These are phyloP conservation scores for Cladosporium sp. DNA, from an alignment of 2,329 filamentous ascomycete genomes.

Conservation along the genomic window DNA sequence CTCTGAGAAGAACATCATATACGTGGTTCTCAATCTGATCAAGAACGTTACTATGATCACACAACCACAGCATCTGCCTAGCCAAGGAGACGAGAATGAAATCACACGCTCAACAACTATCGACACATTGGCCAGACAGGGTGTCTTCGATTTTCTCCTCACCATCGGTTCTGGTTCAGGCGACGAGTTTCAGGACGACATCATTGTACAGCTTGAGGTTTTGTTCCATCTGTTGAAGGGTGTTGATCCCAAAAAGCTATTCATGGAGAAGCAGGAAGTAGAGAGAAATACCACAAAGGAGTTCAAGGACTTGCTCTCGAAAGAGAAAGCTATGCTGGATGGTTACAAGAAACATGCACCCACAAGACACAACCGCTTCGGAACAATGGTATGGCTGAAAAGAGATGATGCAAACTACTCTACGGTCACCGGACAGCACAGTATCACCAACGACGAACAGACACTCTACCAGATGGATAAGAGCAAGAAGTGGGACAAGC, in stretches of 20 bases:
- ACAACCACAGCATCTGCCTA: constrained; percentile 66
- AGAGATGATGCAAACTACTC: constrained; percentile 78
- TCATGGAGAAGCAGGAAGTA: constrained; percentile 73
- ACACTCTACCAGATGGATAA: constrained; percentile 86
- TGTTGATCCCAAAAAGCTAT: constrained; percentile 76
- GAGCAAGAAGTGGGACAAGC: constrained; percentile 84
- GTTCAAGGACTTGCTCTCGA: constrained; percentile 68
- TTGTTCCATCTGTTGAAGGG: constrained; percentile 91
- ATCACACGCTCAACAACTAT: constrained; percentile 84
- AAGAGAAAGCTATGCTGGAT: constrained; percentile 79
- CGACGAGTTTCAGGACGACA: constrained; percentile 86
- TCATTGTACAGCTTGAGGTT: constrained; percentile 84
- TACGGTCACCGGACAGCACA: constrained; percentile 83
- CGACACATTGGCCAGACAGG: constrained; percentile 83
- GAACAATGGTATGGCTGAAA: constrained; percentile 96
- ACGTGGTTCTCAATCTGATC: constrained; percentile 81
- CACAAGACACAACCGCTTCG: constrained; percentile 87
- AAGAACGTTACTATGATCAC: constrained; percentile 84
- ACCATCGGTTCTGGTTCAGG: constrained; percentile 89
- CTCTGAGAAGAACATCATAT: constrained; percentile 88
- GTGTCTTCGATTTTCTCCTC: constrained; percentile 79
- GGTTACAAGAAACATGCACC: constrained; percentile 73
- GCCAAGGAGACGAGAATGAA: constrained; percentile 84
- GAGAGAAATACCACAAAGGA: constrained; percentile 67
- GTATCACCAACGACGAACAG: constrained; percentile 66